Evolutionary conservation across 192 early-diverging fungal genomes (phyloP), one percentile per base, ranked within the genome.

Genomic region (Haplosporangium gracile): DNA sequence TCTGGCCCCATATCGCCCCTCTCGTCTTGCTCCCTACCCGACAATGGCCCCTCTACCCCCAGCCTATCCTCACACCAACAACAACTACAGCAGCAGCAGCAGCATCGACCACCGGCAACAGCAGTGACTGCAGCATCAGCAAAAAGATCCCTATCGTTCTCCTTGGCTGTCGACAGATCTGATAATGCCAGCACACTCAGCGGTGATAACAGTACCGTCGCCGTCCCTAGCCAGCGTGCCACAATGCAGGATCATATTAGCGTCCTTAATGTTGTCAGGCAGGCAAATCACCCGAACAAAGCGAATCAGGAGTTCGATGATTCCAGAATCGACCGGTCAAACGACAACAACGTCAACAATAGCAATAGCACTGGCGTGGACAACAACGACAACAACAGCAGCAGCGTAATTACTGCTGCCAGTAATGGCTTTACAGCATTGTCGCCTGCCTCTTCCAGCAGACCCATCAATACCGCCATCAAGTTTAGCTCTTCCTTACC

Each of bases 401-500:
- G 7, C 39, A 16, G 16, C 74, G 8, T 69, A 13, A 26, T 49
- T 57, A 24, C 40, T 60, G 60, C 55, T 53, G 26, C 29, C 15
- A 20, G 26, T 32, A 20, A 45, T 47, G 68, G 16, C 57, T 39
- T 72, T 34, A 51, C 69, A 4, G 42, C 45, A 20, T 32, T 51
- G 26, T 32, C 29, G n/a, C 26, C 81, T 42, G 32, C 5, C 2
- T 42, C 45, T 20, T 76, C 32, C 10, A 74, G 20, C 72, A 83
- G 18, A 53, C 76, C 70, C 11, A 73, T 39, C 39, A 53, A 49
- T 34, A 49, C 57, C 4, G 38, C 77, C 45, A 78, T 76, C 45
- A 78, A 75, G 24, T 86, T 79, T 53, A 79, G 75, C 68, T 68
- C 79, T 3, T 79, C 84, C 0, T 49, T 80, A 47, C 83, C 83